A percentile compares a stretch with the other conserved stretches of the same genome.
Evolutionary conservation across 768 basidiomycete genomes (phyloP).

Genomic region (Mycena venus): DNA sequence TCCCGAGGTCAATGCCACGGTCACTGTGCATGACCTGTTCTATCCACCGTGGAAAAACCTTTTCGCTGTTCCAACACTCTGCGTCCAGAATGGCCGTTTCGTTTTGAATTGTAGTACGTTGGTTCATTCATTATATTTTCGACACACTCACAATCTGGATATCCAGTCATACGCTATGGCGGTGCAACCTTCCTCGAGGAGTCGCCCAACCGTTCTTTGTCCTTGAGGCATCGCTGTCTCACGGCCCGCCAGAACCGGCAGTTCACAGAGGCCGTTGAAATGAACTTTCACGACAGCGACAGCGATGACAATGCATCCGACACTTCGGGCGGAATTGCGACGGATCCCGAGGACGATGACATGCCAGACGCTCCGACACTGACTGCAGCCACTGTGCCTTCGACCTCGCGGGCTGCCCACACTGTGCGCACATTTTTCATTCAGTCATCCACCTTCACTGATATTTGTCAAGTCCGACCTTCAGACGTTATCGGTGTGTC

Average conservation of each 20-base stretch:
- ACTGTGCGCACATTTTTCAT: neutral
- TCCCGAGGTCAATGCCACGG: too few relatives aligned
- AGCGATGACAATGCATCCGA: neutral
- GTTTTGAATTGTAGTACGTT: neutral
- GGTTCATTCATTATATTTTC: neutral
- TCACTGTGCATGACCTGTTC: too few relatives aligned
- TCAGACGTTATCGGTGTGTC: neutral
- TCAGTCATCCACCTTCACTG: neutral
- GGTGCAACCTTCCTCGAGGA: neutral
- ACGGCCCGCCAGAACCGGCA: neutral
- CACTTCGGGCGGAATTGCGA: neutral
- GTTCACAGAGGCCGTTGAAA: neutral
- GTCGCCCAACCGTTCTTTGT: neutral
- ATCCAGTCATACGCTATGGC: neutral
- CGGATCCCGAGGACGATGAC: neutral
- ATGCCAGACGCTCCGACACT: neutral
- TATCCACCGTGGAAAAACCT: too few relatives aligned
- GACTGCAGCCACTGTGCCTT: neutral
- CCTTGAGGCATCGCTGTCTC: neutral
- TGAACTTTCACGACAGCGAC: neutral
- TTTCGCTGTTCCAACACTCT: too few relatives aligned
- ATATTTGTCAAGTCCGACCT: neutral
- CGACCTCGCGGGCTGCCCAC: neutral
- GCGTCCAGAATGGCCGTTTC: too few relatives aligned
- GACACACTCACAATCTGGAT: neutral